Conservation (phyloP, 257 asterid genomes). For the Sherardia arvensis region DNA sequence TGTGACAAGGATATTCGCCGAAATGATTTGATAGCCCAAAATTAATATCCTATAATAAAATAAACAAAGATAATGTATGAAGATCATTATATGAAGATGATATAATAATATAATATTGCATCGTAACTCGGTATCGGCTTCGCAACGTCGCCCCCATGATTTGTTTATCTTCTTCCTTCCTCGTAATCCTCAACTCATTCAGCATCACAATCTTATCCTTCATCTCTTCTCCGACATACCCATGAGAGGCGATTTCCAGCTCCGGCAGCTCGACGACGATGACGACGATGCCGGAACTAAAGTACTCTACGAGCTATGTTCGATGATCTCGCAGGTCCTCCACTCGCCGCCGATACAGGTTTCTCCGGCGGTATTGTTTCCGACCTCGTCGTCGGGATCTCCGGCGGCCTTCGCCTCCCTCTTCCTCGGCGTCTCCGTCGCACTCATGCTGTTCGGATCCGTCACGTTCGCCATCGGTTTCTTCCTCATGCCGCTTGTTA, state of each 20-base stretch:
- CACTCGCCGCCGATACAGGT: conserved; percentile 28
- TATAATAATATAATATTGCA: too few species aligned
- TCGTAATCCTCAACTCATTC: neutral
- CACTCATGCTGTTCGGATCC: conserved; percentile 50
- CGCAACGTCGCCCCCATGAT: neutral
- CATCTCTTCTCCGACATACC: neutral
- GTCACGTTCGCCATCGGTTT: conserved; percentile 43
- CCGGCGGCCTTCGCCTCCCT: conserved; percentile 46
- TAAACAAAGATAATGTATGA: too few species aligned
- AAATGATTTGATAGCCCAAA: too few species aligned
- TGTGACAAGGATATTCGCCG: too few species aligned
- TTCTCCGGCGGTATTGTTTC: conserved; percentile 14
- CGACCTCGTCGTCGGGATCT: conserved; percentile 20
- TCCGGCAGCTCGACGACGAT: neutral
- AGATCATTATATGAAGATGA: too few species aligned
- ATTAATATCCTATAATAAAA: neutral
- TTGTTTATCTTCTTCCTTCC: neutral
- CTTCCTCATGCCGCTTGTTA: conserved; percentile 44
- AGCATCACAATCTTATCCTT: neutral
- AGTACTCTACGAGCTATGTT: conserved; percentile 29
- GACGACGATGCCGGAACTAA: conserved; percentile 17
- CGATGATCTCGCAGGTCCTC: conserved; percentile 36
- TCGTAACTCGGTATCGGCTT: neutral
- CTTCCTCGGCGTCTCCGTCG: conserved; percentile 41
- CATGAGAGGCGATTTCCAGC: neutral